phyloP scores from a whole-genome alignment of 2,329 filamentous ascomycete genomes.

The Zymoseptoria brevis region DNA sequence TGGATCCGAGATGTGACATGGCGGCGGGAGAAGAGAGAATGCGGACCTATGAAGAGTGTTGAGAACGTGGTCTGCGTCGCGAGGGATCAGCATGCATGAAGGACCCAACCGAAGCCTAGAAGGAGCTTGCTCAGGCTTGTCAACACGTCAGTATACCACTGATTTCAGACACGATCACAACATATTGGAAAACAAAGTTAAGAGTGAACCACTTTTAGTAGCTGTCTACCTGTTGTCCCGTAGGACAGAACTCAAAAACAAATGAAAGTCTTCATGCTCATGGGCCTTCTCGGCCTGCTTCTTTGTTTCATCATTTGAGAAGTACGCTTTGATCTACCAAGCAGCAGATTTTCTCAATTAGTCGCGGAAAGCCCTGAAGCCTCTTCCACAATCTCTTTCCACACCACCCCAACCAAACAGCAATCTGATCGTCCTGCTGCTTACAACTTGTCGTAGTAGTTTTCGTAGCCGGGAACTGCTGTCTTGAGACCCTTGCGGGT shows the following conservation, averaged over 20 bases:
- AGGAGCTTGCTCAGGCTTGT: neutral
- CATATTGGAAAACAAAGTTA: neutral
- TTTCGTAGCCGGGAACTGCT: slow-evolving; percentile 83
- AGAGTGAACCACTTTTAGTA: neutral
- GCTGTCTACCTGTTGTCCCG: neutral
- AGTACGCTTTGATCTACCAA: neutral
- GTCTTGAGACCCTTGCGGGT: slow-evolving; percentile 99
- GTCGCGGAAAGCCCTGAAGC: slow-evolving; percentile 15
- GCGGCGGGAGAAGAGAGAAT: neutral
- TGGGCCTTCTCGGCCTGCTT: neutral
- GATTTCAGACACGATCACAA: neutral
- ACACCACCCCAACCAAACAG: slow-evolving; percentile 8
- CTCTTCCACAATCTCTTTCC: slow-evolving; percentile 14
- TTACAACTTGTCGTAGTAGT: slow-evolving; percentile 44
- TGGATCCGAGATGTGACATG: neutral
- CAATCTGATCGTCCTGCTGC: slow-evolving; percentile 11
- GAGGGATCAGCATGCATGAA: neutral
- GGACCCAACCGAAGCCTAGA: neutral
- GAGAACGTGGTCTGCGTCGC: neutral
- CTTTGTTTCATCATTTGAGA: neutral
- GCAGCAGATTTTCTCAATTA: neutral
- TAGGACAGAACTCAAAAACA: neutral
- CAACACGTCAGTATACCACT: neutral
- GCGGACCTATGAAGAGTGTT: neutral
- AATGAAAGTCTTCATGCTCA: neutral